These are phyloP conservation scores for Botryotinia calthae DNA, from an alignment of 2,329 filamentous ascomycete genomes.

Conservation along the genomic window DNA sequence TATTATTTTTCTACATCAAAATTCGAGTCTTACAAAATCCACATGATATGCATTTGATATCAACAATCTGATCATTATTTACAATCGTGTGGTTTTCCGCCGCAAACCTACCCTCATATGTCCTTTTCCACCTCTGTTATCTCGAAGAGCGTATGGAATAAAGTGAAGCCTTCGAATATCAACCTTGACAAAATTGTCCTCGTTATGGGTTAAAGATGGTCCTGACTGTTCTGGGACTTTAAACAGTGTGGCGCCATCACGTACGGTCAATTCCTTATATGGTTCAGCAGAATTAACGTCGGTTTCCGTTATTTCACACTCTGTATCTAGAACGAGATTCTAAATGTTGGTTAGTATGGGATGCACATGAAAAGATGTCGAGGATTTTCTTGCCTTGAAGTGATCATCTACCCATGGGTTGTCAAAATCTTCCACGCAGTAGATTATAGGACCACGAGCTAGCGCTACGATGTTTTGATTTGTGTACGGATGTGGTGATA, in stretches of 20 bases:
- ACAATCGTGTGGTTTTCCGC: constrained; percentile 10
- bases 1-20: background rate
- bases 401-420: constrained; percentile 55
- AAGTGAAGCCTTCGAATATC: constrained; percentile 44
- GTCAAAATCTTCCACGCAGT: constrained; percentile 59
- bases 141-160: constrained; percentile 54
- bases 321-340: constrained; percentile 27
- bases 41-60: background rate
- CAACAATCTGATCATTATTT: background rate
- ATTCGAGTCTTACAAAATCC: background rate
- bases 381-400: constrained; percentile 43
- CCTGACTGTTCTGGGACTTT: background rate
- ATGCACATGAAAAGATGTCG: background rate
- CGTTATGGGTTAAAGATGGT: constrained; percentile 15
- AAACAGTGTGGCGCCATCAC: constrained; percentile 27
- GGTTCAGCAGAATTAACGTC: constrained; percentile 25
- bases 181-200: background rate
- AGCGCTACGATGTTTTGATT: constrained; percentile 54
- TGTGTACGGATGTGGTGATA: constrained; percentile 55
- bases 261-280: constrained; percentile 28
- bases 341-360: background rate
- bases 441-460: constrained; percentile 57
- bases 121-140: constrained; percentile 54
- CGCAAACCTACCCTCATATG: constrained; percentile 32
- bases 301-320: constrained; percentile 25